Evolutionary conservation across 139 green algal species (phyloP).

Genomic region (Chlorella sorokiniana): DNA sequence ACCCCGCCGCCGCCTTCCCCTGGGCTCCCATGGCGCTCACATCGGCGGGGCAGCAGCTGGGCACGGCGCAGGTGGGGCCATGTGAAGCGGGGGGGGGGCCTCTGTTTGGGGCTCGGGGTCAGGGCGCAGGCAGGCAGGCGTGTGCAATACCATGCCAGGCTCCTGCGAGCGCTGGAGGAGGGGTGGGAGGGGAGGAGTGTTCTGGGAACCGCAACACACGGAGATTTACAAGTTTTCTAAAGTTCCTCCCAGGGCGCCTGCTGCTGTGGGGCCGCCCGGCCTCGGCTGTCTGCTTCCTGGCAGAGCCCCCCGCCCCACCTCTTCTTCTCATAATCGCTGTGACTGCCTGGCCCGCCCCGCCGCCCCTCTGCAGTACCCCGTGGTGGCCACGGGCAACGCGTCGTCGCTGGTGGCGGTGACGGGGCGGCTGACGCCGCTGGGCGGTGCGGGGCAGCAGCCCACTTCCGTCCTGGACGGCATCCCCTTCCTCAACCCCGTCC

Average conservation of each 20-base stretch:
- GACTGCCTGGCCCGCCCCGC: background rate
- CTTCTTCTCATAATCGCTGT: background rate
- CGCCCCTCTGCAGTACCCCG: background rate
- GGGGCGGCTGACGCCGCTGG: background rate
- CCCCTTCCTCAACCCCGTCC: slow-evolving; percentile 7
- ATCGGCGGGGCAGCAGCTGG: slow-evolving; percentile 13
- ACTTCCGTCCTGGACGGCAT: slow-evolving; percentile 21
- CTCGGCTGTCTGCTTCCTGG: too few species aligned
- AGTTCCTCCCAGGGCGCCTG: too few species aligned
- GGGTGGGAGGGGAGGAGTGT: too few species aligned
- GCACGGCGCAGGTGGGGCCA: background rate
- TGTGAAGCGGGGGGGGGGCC: too few species aligned
- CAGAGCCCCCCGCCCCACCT: too few species aligned
- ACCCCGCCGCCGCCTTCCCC: slow-evolving; percentile 13
- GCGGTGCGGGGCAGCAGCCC: background rate
- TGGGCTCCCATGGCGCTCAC: slow-evolving; percentile 4
- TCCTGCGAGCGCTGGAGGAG: too few species aligned
- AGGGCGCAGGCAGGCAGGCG: background rate
- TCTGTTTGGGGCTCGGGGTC: background rate
- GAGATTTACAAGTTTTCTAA: too few species aligned
- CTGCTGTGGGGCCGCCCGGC: too few species aligned
- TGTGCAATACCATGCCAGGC: too few species aligned
- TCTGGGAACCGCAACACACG: too few species aligned
- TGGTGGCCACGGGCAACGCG: background rate
- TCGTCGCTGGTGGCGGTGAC: background rate